Evolutionary conservation across 768 basidiomycete species (phyloP), one percentile per base, ranked within the genome.

Genomic region (Lanmaoa rubissima): DNA sequence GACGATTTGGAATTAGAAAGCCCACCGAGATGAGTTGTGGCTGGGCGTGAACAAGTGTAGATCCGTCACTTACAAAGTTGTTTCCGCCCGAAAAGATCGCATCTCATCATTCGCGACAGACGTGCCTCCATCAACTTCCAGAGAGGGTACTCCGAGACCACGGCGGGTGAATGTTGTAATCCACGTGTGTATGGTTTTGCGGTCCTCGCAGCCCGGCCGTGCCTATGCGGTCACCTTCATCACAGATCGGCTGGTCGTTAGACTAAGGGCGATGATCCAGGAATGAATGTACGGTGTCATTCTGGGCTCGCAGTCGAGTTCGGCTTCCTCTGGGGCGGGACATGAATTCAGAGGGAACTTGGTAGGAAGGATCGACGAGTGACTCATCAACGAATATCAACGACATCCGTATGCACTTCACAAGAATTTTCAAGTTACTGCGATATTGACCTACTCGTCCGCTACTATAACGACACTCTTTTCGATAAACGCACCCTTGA

Each of bases 401-500:
- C 21, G 19, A 39, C 9, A 14, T 8, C 4, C 26, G 21, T 24
- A 4, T 48, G 38, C 47, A 36, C 21, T 8, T 46, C 3, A 32
- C 39, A 50, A 11, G 24, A 10, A 5, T 12, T 49, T 9, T 31
- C 28, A 31, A 31, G 28, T 31, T 11, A 26, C 24, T 10, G 6
- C 35, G 12, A 51, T 4, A n/a, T 6, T 11, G 48, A 26, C 21
- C 38, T n/a, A 51, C 44, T 55, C 35, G 26, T 54, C 47, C 2
- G 46, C 55, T 28, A 64, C 59, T 9, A 44, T 16, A 6, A 60
- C 46, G 14, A 51, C 36, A 21, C 61, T 39, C 36, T 38, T 63
- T n/a, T 57, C 61, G 11, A 50, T 48, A 17, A 53, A 54, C 8
- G 26, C 38, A 24, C 55, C 64, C 35, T 52, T 53, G 26, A 60